Evolutionary conservation across 2,329 filamentous ascomycete genomes (phyloP).

Genomic region (Fonsecaea multimorphosa): DNA sequence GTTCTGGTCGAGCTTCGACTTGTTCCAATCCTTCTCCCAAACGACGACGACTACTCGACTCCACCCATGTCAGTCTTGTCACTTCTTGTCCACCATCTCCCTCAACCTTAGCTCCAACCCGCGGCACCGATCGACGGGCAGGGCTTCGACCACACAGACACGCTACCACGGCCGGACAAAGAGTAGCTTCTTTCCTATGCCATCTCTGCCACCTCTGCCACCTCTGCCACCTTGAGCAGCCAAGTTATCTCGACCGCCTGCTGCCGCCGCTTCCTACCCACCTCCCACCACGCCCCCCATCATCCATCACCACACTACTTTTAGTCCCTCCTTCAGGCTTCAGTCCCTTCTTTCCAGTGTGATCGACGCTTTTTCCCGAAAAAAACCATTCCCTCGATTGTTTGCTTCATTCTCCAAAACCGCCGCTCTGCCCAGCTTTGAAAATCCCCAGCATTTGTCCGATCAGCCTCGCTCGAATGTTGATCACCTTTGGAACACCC

Average conservation of each 20-base stretch:
- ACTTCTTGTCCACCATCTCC: background rate
- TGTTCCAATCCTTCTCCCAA: background rate
- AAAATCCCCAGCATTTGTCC: conserved; percentile 2
- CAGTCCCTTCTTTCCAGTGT: conserved; percentile 3
- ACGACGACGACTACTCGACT: background rate
- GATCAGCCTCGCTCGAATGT: conserved; percentile 7
- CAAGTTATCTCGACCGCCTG: conserved; percentile 4
- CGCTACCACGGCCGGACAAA: conserved; percentile 4
- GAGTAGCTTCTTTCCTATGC: conserved; percentile 4
- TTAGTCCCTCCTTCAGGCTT: conserved; percentile 3
- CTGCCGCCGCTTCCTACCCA: conserved; percentile 5
- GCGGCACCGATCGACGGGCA: conserved; percentile 3
- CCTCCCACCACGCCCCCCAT: background rate
- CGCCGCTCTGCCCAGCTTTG: conserved; percentile 6
- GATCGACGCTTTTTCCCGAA: conserved; percentile 16
- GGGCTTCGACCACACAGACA: background rate
- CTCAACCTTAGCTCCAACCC: background rate
- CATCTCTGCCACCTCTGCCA: background rate
- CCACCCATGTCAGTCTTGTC: conserved; percentile 7
- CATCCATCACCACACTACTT: conserved; percentile 3
- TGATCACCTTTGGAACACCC: conserved; percentile 1
- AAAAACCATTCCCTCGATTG: conserved; percentile 7
- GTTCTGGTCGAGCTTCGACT: background rate
- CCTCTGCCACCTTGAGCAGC: background rate
- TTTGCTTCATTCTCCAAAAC: conserved; percentile 13